Conservation (phyloP, 345 rosid species). For the Noccaea bulbosa region DNA sequence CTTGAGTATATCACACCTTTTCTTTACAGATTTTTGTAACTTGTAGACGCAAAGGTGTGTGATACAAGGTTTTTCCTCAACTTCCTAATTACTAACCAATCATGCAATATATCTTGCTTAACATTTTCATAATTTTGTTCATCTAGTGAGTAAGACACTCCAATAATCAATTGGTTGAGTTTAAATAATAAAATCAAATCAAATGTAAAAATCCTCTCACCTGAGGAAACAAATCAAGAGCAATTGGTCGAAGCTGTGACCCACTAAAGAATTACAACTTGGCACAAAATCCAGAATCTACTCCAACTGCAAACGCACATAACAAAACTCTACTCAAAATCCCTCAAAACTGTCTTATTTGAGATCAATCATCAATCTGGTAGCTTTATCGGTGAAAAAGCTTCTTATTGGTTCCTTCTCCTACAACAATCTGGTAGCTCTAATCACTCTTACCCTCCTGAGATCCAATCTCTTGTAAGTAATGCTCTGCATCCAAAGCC, state of each 20-base stretch:
- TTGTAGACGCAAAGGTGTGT: too few species aligned
- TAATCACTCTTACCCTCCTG: constrained; percentile 67
- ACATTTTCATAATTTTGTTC: background rate
- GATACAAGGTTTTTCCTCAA: too few species aligned
- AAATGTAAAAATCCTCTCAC: constrained; percentile 13
- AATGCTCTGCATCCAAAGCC: constrained; percentile 96
- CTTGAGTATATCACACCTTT: too few species aligned
- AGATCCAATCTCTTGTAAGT: constrained; percentile 79
- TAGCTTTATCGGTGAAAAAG: constrained; percentile 17
- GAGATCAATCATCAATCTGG: constrained; percentile 32
- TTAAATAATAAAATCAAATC: background rate
- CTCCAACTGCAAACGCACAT: constrained; percentile 39
- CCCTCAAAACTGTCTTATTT: background rate
- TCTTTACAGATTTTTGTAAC: too few species aligned
- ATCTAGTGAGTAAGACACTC: background rate
- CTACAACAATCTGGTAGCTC: background rate
- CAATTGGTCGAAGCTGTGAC: constrained; percentile 24
- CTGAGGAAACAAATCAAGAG: constrained; percentile 36
- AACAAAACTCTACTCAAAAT: constrained; percentile 24
- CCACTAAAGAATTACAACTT: constrained; percentile 26
- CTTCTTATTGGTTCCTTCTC: constrained; percentile 8
- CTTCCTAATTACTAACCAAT: too few species aligned
- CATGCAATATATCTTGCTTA: too few species aligned
- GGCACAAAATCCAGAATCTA: constrained; percentile 31
- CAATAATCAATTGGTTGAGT: background rate